Conservation (phyloP, 1,284 basidiomycete genomes). For the Dichomitus squalens region DNA sequence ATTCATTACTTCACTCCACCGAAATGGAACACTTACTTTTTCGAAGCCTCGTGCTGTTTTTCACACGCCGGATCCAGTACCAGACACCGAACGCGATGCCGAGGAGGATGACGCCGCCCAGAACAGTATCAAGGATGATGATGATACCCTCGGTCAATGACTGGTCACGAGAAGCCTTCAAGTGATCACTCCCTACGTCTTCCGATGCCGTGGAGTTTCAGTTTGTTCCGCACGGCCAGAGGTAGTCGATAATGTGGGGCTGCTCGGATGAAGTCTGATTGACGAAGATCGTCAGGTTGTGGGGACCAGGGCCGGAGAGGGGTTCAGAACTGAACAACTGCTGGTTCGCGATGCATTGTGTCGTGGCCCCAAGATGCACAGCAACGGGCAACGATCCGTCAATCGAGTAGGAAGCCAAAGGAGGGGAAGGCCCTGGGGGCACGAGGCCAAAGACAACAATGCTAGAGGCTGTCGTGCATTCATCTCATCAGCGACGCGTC, state of each 20-base stretch:
- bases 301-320: slow-evolving; percentile 32
- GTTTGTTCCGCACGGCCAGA: slow-evolving; percentile 37
- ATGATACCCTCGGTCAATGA: slow-evolving; percentile 8
- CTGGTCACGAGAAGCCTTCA: not conserved
- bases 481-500: not conserved
- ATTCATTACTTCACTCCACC: too few species aligned
- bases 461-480: not conserved
- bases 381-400: slow-evolving; percentile 36
- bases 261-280: slow-evolving; percentile 27
- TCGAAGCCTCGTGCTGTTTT: too few species aligned
- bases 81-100: slow-evolving; percentile 15
- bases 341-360: slow-evolving; percentile 38
- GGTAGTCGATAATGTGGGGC: slow-evolving; percentile 41
- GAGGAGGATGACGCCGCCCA: slow-evolving; percentile 18
- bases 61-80: slow-evolving; percentile 15
- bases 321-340: slow-evolving; percentile 43
- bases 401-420: slow-evolving; percentile 39
- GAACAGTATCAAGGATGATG: slow-evolving; percentile 18
- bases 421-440: slow-evolving; percentile 35
- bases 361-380: slow-evolving; percentile 39
- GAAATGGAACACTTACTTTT: too few species aligned
- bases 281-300: slow-evolving; percentile 43
- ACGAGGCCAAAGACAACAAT: slow-evolving; percentile 40
- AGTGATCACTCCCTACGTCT: not conserved
- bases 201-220: not conserved